phyloP scores from a whole-genome alignment of 257 asterid species.

The Verbascum thapsus region DNA sequence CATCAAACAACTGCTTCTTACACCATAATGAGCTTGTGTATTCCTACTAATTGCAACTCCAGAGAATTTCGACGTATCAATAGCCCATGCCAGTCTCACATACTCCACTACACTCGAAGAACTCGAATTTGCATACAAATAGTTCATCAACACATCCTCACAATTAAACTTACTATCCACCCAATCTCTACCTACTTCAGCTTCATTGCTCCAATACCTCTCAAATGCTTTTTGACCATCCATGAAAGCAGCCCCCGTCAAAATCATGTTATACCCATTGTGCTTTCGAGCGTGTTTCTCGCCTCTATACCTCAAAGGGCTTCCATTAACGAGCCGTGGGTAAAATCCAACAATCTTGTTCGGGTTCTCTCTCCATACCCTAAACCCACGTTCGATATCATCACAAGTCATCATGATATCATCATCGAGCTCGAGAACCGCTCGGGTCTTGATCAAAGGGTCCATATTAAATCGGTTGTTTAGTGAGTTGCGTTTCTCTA shows the following conservation, averaged over 20 bases:
- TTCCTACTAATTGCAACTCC: slow-evolving; percentile 85
- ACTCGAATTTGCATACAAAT: slow-evolving; percentile 78
- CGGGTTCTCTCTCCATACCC: slow-evolving; percentile 86
- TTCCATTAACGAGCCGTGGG: slow-evolving; percentile 65
- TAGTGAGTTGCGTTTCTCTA: slow-evolving; percentile 72
- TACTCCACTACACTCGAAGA: slow-evolving; percentile 63
- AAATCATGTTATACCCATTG: slow-evolving; percentile 80
- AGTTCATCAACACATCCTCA: slow-evolving; percentile 91
- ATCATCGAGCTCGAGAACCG: slow-evolving; percentile 91
- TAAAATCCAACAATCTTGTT: slow-evolving; percentile 82
- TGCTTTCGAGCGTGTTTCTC: slow-evolving; percentile 80
- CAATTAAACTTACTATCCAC: slow-evolving; percentile 78
- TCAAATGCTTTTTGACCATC: slow-evolving; percentile 58
- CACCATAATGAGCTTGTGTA: slow-evolving; percentile 65
- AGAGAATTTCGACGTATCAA: slow-evolving; percentile 71
- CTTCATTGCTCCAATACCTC: slow-evolving; percentile 82
- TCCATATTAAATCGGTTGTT: slow-evolving; percentile 85
- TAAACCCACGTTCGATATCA: slow-evolving; percentile 86
- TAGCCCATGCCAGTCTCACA: slow-evolving; percentile 67
- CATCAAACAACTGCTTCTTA: slow-evolving; percentile 61
- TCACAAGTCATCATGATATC: slow-evolving; percentile 97
- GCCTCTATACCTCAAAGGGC: slow-evolving; percentile 54
- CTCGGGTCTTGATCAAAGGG: slow-evolving; percentile 73
- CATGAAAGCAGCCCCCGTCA: slow-evolving; percentile 93
- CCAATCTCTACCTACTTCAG: slow-evolving; percentile 53